Evolutionary conservation across 108 stramenopile genomes (phyloP).

Genomic region (Pseudonitzschia multiseries): DNA sequence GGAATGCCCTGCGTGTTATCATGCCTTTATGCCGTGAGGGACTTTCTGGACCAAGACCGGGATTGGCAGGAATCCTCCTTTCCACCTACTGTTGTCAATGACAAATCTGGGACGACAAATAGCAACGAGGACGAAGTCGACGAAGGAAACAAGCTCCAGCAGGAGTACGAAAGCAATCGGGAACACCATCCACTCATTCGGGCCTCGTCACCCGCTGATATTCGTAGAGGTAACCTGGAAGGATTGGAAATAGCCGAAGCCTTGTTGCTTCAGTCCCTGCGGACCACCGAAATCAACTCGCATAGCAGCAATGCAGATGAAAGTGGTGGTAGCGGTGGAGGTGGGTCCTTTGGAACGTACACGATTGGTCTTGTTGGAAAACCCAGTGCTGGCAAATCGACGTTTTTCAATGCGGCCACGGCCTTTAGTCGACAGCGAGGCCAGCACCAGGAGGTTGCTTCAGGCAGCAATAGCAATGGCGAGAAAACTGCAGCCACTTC

Average conservation of each 20-base stretch:
- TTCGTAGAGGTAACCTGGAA: constrained; percentile 50
- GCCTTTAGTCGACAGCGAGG: constrained; percentile 77
- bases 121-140: background rate
- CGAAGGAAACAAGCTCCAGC: too few species aligned
- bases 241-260: constrained; percentile 57
- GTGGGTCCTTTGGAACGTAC: constrained; percentile 42
- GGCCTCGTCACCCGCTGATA: constrained; percentile 43
- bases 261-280: background rate
- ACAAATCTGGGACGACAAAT: background rate
- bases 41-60: constrained; percentile 56
- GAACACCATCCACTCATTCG: constrained; percentile 5
- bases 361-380: constrained; percentile 81
- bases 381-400: constrained; percentile 83
- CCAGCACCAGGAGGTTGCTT: constrained; percentile 12
- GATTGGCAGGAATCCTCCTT: constrained; percentile 4
- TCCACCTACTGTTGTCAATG: background rate
- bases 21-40: constrained; percentile 60
- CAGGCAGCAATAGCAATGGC: background rate
- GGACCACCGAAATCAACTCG: background rate
- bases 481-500: background rate
- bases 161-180: background rate
- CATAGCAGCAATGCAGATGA: constrained; percentile 2
- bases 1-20: constrained; percentile 74
- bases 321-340: constrained; percentile 30
- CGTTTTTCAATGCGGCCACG: constrained; percentile 89